These are phyloP conservation scores for Ilex aquifolium DNA, from an alignment of 257 asterid genomes.

Conservation along the genomic window DNA sequence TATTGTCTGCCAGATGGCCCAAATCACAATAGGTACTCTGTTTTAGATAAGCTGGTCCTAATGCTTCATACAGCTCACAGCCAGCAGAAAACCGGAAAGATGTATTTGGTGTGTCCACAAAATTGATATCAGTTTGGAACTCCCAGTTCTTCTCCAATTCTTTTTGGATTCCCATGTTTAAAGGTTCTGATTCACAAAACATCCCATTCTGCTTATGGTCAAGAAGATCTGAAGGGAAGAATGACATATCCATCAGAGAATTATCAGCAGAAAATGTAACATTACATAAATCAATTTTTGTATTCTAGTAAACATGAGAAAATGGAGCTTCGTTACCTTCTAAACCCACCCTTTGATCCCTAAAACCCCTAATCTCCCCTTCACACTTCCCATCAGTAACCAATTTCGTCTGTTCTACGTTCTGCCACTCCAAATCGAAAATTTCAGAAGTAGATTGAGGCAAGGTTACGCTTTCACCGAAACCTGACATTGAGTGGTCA, in stretches of 20 bases:
- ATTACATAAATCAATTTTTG: slow-evolving; percentile 22
- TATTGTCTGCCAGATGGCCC: slow-evolving; percentile 28
- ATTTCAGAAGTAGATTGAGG: slow-evolving; percentile 35
- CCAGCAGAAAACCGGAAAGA: slow-evolving; percentile 68
- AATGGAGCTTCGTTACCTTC: slow-evolving; percentile 18
- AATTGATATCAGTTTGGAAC: slow-evolving; percentile 17
- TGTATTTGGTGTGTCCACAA: slow-evolving; percentile 17
- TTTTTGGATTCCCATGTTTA: slow-evolving; percentile 26
- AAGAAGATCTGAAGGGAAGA: slow-evolving; percentile 27
- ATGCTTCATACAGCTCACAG: slow-evolving; percentile 80
- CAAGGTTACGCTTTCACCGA: slow-evolving; percentile 24
- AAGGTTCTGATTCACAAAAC: slow-evolving; percentile 21
- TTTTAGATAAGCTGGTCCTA: slow-evolving; percentile 65
- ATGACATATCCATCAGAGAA: slow-evolving; percentile 23
- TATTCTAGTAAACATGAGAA: background rate
- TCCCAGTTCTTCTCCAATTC: slow-evolving; percentile 27
- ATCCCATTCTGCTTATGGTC: slow-evolving; percentile 19
- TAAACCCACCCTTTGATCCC: slow-evolving; percentile 22
- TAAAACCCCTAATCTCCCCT: slow-evolving; percentile 25
- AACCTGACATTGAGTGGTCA: slow-evolving; percentile 26
- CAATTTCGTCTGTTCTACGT: slow-evolving; percentile 29
- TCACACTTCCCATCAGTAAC: slow-evolving; percentile 22
- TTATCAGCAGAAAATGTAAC: slow-evolving; percentile 21
- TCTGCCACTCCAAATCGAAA: slow-evolving; percentile 27
- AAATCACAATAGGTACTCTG: slow-evolving; percentile 27